Evolutionary conservation across 495 filamentous ascomycete species (phyloP).

Genomic region (Pseudevernia furfuracea): DNA sequence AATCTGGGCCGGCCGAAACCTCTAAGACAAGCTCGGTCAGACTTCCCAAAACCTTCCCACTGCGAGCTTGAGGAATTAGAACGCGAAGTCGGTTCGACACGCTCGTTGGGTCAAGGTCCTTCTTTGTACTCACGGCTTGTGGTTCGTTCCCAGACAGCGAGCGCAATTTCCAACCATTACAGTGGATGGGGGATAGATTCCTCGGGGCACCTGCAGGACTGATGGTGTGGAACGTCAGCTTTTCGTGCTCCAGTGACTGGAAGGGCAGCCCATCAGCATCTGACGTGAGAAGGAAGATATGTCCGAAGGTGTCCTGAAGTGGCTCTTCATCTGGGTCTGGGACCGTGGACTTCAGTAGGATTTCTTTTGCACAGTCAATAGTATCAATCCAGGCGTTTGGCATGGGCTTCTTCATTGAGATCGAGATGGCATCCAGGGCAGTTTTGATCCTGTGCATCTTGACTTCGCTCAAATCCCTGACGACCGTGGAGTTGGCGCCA

Average conservation of each 20-base stretch:
- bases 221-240: constrained; percentile 26
- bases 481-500: constrained; percentile 8
- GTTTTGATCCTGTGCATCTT: constrained; percentile 14
- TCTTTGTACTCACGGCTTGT: constrained; percentile 10
- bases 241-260: constrained; percentile 17
- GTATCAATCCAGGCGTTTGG: constrained; percentile 10
- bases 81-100: constrained; percentile 17
- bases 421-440: constrained; percentile 23
- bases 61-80: constrained; percentile 22
- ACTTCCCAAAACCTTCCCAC: constrained; percentile 13
- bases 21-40: constrained; percentile 22
- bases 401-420: constrained; percentile 11
- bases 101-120: constrained; percentile 7
- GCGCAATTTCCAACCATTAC: constrained; percentile 30
- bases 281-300: constrained; percentile 28
- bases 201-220: constrained; percentile 20
- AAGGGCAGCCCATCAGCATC: constrained; percentile 12
- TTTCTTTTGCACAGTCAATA: constrained; percentile 17
- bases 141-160: constrained; percentile 15
- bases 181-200: constrained; percentile 9
- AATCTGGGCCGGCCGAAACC: constrained; percentile 19
- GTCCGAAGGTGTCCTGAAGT: constrained; percentile 21
- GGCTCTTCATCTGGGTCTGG: constrained; percentile 8
- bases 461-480: constrained; percentile 21
- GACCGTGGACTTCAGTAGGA: constrained; percentile 14